A percentile compares a stretch with the other conserved stretches of the same genome.
phyloP scores from a whole-genome alignment of 2,329 filamentous ascomycete genomes.

The Cadophora gregata region DNA sequence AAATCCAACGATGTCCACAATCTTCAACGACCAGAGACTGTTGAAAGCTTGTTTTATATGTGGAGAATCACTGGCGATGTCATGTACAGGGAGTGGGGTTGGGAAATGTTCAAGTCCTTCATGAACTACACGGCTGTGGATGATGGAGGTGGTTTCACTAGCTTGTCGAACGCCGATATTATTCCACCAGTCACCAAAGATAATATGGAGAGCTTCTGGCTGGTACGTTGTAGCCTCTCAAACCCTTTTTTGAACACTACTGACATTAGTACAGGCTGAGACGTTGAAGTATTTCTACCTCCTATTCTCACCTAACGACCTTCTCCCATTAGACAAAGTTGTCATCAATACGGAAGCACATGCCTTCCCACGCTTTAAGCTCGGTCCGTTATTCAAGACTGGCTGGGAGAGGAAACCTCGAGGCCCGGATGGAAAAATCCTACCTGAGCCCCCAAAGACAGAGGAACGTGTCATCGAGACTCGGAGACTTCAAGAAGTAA shows the following conservation, averaged over 20 bases:
- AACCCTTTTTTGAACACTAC: constrained; percentile 6
- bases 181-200: constrained; percentile 75
- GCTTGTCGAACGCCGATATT: constrained; percentile 74
- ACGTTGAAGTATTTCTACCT: constrained; percentile 98
- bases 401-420: constrained; percentile 79
- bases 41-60: constrained; percentile 98
- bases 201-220: constrained; percentile 99
- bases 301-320: constrained; percentile 82
- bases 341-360: constrained; percentile 98
- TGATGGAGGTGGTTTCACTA: constrained; percentile 82
- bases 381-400: constrained; percentile 77
- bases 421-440: constrained; percentile 45
- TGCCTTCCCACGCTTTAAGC: constrained; percentile 84
- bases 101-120: constrained; percentile 97
- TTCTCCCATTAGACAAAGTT: constrained; percentile 83
- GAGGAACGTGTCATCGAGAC: constrained; percentile 23
- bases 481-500: constrained; percentile 31
- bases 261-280: constrained; percentile 69
- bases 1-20: constrained; percentile 89
- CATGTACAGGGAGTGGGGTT: constrained; percentile 93
- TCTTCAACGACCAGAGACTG: constrained; percentile 91
- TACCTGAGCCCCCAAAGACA: constrained; percentile 35
- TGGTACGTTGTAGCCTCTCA: constrained; percentile 61
- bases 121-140: constrained; percentile 82
- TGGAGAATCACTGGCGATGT: constrained; percentile 94